Percentiles rank a stretch among this genome's conserved stretches.
These are phyloP conservation scores for Alternaria viburni DNA, from an alignment of 2,329 filamentous ascomycete species.

Conservation along the genomic window DNA sequence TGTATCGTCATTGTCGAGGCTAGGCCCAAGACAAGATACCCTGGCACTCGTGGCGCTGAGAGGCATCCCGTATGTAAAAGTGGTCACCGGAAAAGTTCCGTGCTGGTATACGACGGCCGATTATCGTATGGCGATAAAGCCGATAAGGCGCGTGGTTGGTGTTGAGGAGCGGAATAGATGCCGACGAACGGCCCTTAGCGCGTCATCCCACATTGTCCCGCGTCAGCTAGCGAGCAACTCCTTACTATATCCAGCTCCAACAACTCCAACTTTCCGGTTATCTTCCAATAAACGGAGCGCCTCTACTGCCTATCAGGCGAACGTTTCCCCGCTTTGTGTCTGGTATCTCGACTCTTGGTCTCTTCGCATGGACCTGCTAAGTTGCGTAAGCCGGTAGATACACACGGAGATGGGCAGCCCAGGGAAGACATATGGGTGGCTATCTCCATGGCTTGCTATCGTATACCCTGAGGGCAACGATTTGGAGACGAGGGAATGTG, in stretches of 20 bases:
- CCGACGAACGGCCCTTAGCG: background rate
- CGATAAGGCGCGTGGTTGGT: constrained; percentile 1
- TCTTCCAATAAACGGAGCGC: background rate
- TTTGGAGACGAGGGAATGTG: background rate
- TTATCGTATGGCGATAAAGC: background rate
- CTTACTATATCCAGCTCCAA: background rate
- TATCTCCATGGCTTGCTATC: constrained; percentile 1
- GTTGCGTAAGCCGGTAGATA: background rate
- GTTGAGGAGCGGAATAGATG: constrained; percentile 8
- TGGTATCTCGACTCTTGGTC: background rate
- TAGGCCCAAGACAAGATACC: background rate
- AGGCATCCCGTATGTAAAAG: background rate
- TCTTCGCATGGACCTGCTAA: constrained; percentile 3
- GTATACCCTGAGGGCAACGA: background rate
- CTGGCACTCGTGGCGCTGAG: background rate
- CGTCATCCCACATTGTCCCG: background rate
- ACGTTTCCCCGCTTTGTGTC: background rate
- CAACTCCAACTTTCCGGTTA: background rate
- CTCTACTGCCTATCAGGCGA: background rate
- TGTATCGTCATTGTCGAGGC: background rate
- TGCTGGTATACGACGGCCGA: background rate
- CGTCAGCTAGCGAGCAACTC: background rate
- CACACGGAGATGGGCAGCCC: background rate
- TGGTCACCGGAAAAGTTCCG: background rate
- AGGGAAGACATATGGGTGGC: background rate